Conservation (phyloP, 2,329 filamentous ascomycete species). For the Penicillium vulpinum region DNA sequence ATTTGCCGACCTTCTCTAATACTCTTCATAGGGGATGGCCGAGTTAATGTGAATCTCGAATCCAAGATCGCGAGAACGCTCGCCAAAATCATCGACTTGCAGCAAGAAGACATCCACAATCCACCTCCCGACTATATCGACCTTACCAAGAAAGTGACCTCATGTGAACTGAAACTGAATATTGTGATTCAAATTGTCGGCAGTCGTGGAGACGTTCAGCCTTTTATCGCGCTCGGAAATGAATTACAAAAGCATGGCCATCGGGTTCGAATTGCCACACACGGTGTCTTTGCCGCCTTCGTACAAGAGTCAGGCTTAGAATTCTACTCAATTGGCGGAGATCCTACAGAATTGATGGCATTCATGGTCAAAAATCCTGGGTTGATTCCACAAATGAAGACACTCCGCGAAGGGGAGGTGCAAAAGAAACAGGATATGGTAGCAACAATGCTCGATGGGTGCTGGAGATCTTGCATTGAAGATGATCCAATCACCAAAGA, state of each 20-base stretch:
- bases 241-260: constrained; percentile 54
- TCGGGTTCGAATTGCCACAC: constrained; percentile 59
- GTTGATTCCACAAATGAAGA: constrained; percentile 41
- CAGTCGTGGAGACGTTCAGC: constrained; percentile 60
- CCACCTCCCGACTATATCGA: constrained; percentile 21
- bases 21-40: constrained; percentile 18
- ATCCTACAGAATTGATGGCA: constrained; percentile 55
- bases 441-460: constrained; percentile 41
- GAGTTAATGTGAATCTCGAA: constrained; percentile 26
- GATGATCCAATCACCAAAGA: constrained; percentile 29
- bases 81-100: constrained; percentile 22
- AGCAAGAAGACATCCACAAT: constrained; percentile 17
- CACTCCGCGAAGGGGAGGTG: constrained; percentile 38
- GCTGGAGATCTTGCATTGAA: constrained; percentile 43
- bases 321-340: constrained; percentile 60
- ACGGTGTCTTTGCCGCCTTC: constrained; percentile 55
- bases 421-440: constrained; percentile 36
- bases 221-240: constrained; percentile 59
- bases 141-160: constrained; percentile 21
- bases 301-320: constrained; percentile 56
- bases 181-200: constrained; percentile 59
- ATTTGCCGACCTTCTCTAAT: background rate
- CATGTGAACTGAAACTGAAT: constrained; percentile 33
- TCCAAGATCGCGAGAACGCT: constrained; percentile 26
- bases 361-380: constrained; percentile 54